Percentiles rank a stretch among this genome's conserved stretches.
Evolutionary conservation across 2,329 filamentous ascomycete genomes (phyloP).

Genomic region (Pseudogymnoascus sp.): DNA sequence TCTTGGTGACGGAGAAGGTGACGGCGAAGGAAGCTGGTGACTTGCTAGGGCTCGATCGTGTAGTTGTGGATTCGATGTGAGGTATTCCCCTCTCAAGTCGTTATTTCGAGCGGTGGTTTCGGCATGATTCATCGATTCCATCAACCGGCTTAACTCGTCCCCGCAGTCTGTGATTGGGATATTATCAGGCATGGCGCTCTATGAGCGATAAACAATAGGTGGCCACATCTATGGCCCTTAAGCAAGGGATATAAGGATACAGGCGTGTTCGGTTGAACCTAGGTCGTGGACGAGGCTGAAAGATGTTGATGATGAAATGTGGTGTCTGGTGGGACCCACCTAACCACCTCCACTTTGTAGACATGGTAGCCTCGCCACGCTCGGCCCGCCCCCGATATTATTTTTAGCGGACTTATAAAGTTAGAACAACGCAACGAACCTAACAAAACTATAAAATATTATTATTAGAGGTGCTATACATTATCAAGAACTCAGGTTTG

Average conservation of each 20-base stretch:
- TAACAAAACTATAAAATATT: not conserved
- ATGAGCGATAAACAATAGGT: conserved; percentile 1
- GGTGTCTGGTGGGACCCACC: not conserved
- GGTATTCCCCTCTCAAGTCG: not conserved
- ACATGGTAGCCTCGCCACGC: conserved; percentile 1
- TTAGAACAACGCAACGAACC: not conserved
- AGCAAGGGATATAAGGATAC: not conserved
- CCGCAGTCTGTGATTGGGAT: not conserved
- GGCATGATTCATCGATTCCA: conserved; percentile 7
- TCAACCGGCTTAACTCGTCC: not conserved
- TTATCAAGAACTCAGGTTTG: not conserved
- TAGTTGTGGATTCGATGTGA: not conserved
- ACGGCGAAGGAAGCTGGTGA: conserved; percentile 22
- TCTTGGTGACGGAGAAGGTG: conserved; percentile 20
- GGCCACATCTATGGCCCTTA: not conserved
- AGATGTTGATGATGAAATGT: conserved; percentile 4
- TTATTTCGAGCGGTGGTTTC: not conserved
- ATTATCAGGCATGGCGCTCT: not conserved
- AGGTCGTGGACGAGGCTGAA: conserved; percentile 4
- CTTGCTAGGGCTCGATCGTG: conserved; percentile 13
- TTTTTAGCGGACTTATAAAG: not conserved
- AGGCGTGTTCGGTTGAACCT: not conserved
- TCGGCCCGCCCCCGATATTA: not conserved
- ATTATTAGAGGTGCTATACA: not conserved
- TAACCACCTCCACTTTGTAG: not conserved